phyloP scores from a whole-genome alignment of 345 rosid genomes.

The Chamaenerion angustifolium region DNA sequence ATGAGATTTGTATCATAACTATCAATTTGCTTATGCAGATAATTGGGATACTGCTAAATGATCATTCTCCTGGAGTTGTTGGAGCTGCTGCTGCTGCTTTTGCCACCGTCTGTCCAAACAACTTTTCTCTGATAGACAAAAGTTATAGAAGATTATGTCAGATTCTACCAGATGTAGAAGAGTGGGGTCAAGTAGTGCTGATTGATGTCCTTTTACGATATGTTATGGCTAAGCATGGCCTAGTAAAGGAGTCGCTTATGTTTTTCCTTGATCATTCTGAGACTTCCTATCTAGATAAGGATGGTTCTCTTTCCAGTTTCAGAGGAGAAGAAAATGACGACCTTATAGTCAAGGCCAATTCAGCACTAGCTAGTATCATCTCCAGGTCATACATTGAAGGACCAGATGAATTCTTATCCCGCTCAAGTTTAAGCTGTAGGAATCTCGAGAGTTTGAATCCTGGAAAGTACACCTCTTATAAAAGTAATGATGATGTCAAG shows the following conservation, averaged over 20 bases:
- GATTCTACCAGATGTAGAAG: constrained; percentile 95
- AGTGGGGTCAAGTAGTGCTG: constrained; percentile 91
- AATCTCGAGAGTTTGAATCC: constrained; percentile 23
- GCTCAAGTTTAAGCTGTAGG: constrained; percentile 31
- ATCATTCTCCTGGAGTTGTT: constrained; percentile 80
- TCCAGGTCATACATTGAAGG: constrained; percentile 80
- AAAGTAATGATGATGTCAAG: constrained; percentile 60
- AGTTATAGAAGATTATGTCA: constrained; percentile 68
- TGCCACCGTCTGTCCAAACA: constrained; percentile 73
- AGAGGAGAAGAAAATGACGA: constrained; percentile 21
- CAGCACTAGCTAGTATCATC: constrained; percentile 33
- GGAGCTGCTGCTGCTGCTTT: constrained; percentile 96
- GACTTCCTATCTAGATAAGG: constrained; percentile 28
- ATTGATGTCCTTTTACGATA: constrained; percentile 69
- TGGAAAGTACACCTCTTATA: constrained; percentile 44
- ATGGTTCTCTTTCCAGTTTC: constrained; percentile 22
- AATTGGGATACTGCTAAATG: constrained; percentile 66
- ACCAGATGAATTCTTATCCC: constrained; percentile 72
- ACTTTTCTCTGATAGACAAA: constrained; percentile 53
- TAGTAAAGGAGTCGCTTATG: constrained; percentile 86
- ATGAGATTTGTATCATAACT: too few species aligned
- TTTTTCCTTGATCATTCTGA: constrained; percentile 34
- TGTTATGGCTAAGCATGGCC: constrained; percentile 71
- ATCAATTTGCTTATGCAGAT: constrained; percentile 34
- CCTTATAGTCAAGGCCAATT: constrained; percentile 17